Evolutionary conservation across 1,284 basidiomycete species (phyloP).

Genomic region (Fomitiporia mediterranea): DNA sequence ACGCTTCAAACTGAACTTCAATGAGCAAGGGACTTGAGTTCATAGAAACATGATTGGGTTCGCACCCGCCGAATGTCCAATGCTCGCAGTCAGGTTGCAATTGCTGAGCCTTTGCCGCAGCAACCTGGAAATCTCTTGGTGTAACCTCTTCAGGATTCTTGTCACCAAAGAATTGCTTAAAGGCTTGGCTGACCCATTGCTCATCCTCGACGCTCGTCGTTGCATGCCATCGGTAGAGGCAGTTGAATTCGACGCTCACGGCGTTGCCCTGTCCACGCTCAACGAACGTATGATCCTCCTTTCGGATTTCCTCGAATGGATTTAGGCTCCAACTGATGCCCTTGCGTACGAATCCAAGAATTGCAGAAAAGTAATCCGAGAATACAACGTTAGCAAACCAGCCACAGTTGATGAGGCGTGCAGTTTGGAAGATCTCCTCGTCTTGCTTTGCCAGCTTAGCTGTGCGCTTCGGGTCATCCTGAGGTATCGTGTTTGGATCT

Average conservation of each 20-base stretch:
- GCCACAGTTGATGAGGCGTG: conserved; percentile 33
- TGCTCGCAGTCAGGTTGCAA: conserved; percentile 34
- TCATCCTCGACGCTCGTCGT: conserved; percentile 68
- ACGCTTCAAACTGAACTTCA: conserved; percentile 49
- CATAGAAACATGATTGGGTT: conserved; percentile 16
- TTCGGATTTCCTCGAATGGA: conserved; percentile 25
- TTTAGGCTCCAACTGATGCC: conserved; percentile 23
- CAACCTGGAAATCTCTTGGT: conserved; percentile 52
- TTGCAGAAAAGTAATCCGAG: conserved; percentile 26
- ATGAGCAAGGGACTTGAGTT: conserved; percentile 15
- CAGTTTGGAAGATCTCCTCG: conserved; percentile 35
- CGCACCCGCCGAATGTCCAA: conserved; percentile 67
- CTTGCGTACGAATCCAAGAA: conserved; percentile 26
- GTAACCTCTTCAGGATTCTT: conserved; percentile 53
- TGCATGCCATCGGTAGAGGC: conserved; percentile 58
- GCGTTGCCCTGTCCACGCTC: conserved; percentile 28
- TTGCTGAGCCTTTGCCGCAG: conserved; percentile 37
- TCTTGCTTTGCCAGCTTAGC: conserved; percentile 28
- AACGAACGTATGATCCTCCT: conserved; percentile 24
- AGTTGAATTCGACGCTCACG: conserved; percentile 29
- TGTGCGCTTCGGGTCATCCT: conserved; percentile 21
- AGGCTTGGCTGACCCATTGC: conserved; percentile 53
- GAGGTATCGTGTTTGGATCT: conserved; percentile 24
- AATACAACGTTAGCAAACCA: conserved; percentile 30
- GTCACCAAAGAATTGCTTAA: conserved; percentile 48